phyloP scores from a whole-genome alignment of 2,329 filamentous ascomycete species.

The Exophiala alcalophila region DNA sequence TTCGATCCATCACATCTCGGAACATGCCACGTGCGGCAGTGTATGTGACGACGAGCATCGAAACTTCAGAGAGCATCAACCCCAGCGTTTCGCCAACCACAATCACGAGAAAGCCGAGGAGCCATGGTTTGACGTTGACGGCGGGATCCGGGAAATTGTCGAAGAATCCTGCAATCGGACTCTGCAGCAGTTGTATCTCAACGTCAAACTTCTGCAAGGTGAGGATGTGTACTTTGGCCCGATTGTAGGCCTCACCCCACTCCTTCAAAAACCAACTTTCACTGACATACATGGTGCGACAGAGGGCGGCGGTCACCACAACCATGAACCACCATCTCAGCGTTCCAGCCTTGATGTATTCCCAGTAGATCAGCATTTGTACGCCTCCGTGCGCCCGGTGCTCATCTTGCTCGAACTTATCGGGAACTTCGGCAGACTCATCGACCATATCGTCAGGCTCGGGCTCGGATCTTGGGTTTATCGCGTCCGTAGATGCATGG shows the following conservation, averaged over 20 bases:
- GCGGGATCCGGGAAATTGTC: slow-evolving; percentile 63
- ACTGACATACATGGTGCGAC: slow-evolving; percentile 62
- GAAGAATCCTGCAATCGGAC: slow-evolving; percentile 39
- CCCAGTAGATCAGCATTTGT: slow-evolving; percentile 73
- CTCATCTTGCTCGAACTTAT: slow-evolving; percentile 79
- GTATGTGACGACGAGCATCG: slow-evolving; percentile 76
- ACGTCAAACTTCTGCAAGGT: slow-evolving; percentile 25
- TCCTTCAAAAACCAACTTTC: slow-evolving; percentile 80
- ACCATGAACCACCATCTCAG: slow-evolving; percentile 69
- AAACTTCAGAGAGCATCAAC: slow-evolving; percentile 60
- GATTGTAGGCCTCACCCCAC: slow-evolving; percentile 75
- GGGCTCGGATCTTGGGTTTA: no score
- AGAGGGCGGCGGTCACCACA: slow-evolving; percentile 57
- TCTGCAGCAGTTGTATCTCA: slow-evolving; percentile 25
- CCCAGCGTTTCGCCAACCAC: slow-evolving; percentile 59
- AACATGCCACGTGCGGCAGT: slow-evolving; percentile 75
- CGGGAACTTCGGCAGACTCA: slow-evolving; percentile 55
- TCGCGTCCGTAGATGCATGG: slow-evolving; percentile 36
- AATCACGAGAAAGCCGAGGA: slow-evolving; percentile 67
- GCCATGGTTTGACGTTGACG: slow-evolving; percentile 68
- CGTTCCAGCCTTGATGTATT: slow-evolving; percentile 78
- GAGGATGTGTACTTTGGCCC: slow-evolving; percentile 32
- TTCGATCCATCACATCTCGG: slow-evolving; percentile 65
- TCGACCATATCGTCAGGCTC: slow-evolving; percentile 27
- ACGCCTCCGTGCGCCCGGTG: slow-evolving; percentile 72